phyloP scores from a whole-genome alignment of 306 rosid genomes.

The Rubus idaeus region DNA sequence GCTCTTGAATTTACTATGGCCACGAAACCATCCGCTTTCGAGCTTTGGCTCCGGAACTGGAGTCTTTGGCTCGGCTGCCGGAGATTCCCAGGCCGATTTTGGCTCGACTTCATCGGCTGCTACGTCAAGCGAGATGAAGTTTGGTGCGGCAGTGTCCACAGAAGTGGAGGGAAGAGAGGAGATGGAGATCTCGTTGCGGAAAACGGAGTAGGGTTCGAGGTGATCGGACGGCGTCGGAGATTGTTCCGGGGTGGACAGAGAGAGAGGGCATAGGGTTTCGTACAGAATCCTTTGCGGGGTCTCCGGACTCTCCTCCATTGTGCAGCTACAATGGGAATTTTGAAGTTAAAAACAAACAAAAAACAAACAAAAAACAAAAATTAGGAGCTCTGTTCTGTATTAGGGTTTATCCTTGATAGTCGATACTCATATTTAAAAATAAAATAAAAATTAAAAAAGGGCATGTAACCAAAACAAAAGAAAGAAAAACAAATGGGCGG shows the following conservation, averaged over 20 bases:
- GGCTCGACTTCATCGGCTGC: conserved; percentile 32
- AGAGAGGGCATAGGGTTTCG: conserved; percentile 56
- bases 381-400: not conserved
- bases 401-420: too few relatives aligned
- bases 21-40: conserved; percentile 82
- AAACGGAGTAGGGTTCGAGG: conserved; percentile 51
- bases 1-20: conserved; percentile 66
- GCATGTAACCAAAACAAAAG: too few relatives aligned
- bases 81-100: conserved; percentile 2
- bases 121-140: conserved; percentile 79
- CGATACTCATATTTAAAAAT: too few relatives aligned
- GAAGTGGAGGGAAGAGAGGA: conserved; percentile 38
- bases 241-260: conserved; percentile 9
- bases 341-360: not conserved
- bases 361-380: not conserved
- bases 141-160: conserved; percentile 34
- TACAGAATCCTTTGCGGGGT: conserved; percentile 41
- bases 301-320: conserved; percentile 39
- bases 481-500: too few relatives aligned
- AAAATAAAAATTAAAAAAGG: too few relatives aligned
- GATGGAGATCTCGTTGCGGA: conserved; percentile 70
- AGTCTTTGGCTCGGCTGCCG: conserved; percentile 43
- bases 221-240: conserved; percentile 32
- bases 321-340: not conserved
- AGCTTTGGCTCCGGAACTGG: conserved; percentile 59